Base-by-base conservation (phyloP, 2,329 filamentous ascomycete genomes). In the Arachnomyces sp. region DNA sequence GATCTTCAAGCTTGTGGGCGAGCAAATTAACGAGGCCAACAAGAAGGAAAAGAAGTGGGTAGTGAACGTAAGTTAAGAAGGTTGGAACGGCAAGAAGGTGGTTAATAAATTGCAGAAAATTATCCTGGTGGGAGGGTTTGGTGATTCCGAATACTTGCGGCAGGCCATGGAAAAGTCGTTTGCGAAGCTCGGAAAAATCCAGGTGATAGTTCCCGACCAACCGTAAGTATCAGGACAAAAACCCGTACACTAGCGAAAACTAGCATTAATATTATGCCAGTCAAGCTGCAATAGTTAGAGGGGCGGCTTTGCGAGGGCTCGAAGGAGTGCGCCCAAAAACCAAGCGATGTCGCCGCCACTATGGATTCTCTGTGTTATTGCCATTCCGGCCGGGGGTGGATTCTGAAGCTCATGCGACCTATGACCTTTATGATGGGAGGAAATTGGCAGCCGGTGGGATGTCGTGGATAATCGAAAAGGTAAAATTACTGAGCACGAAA, bases 101-200 rank as follows among this genome's bases (percentile, higher is more conserved):
- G 5, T 9, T 25, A 25, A 25, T 9, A 25, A 43, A 14, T 14
- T 3, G 15, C 34, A 48, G 45, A 37, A 30, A 28, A 45, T 46
- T 18, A 43, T 48, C 28, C 38, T 48, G 14, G 43, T 45, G 9
- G 45, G 43, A 11, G 45, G 43, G 6, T 45, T 48, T 30, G 45
- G 43, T 4, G 43, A 45, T 31, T 46, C 45, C 11, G 39, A 45
- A 31, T 48, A 48, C 20, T 36, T 48, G 12, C 32, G 42, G 13
- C 38, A 39, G 16, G 34, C 17, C 4, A 31, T 47, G n/a, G 13
- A 15, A 14, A 16, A 36, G 30, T 17, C 28, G 14, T 45, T 44
- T 9, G 20, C 30, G 5, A 3, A 16, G 13, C 14, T 14, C 16
- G 16, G 15, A 3, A 25, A 25, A 25, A 20, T 42, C 31, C 8